phyloP scores from a whole-genome alignment of 2,329 filamentous ascomycete species.

The Fusarium torreyae region DNA sequence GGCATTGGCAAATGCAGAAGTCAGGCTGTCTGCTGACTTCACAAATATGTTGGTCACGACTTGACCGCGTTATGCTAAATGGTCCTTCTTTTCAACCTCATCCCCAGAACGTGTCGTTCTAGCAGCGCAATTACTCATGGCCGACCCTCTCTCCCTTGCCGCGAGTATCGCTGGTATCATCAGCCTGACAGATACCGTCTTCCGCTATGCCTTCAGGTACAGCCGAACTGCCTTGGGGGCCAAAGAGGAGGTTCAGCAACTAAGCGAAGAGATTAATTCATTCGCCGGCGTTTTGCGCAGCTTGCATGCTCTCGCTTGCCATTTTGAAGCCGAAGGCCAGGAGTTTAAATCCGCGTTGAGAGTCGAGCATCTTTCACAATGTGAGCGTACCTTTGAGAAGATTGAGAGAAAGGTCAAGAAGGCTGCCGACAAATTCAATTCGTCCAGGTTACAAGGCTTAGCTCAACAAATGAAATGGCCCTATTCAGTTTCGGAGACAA shows the following conservation, averaged over 20 bases:
- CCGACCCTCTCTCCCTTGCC: conserved; percentile 16
- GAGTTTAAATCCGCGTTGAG: neutral
- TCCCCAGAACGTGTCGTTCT: no score
- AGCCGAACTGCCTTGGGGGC: neutral
- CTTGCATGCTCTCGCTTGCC: neutral
- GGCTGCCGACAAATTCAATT: neutral
- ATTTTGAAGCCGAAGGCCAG: neutral
- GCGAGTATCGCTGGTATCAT: conserved; percentile 18
- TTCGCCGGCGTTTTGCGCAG: neutral
- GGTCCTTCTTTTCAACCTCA: no score
- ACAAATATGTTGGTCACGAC: no score
- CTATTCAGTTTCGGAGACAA: conserved; percentile 7
- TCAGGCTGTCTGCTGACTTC: no score
- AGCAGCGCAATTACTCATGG: neutral
- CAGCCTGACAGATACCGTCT: conserved; percentile 6
- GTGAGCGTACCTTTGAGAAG: neutral
- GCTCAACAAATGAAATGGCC: conserved; percentile 31
- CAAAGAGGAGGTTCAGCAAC: neutral
- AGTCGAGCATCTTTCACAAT: neutral
- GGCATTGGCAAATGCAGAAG: no score
- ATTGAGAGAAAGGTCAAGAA: neutral
- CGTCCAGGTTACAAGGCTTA: fast-evolving
- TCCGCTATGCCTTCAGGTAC: neutral
- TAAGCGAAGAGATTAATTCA: conserved; percentile 4
- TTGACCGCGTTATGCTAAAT: no score